A percentile compares a stretch with the other conserved stretches of the same genome.
Evolutionary conservation across 2,329 filamentous ascomycete genomes (phyloP).

Genomic region (Botrytis porri): DNA sequence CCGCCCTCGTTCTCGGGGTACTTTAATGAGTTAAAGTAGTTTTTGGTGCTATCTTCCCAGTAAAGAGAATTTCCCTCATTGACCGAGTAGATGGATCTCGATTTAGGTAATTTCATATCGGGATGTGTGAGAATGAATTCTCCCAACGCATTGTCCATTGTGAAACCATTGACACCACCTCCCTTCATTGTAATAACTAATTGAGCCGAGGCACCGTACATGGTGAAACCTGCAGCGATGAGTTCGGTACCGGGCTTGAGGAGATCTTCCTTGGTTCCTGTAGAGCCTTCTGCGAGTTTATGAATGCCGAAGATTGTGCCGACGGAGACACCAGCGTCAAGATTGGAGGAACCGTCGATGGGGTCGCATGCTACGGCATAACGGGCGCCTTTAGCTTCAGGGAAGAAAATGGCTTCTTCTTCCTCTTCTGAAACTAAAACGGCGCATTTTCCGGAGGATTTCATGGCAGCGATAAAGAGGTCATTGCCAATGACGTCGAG

Average conservation of each 20-base stretch:
- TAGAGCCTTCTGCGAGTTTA: constrained; percentile 75
- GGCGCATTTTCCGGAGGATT: constrained; percentile 83
- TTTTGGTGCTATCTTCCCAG: constrained; percentile 85
- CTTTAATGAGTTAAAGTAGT: constrained; percentile 89
- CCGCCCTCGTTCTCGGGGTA: constrained; percentile 63
- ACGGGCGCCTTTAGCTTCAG: constrained; percentile 68
- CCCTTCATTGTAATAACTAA: constrained; percentile 96
- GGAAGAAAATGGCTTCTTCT: constrained; percentile 86
- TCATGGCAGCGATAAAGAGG: constrained; percentile 94
- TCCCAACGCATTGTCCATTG: constrained; percentile 90
- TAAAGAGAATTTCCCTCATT: constrained; percentile 98
- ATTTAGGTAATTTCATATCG: constrained; percentile 80
- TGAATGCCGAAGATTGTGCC: constrained; percentile 96
- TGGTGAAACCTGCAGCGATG: constrained; percentile 95
- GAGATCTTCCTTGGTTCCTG: constrained; percentile 78
- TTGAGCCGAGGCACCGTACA: constrained; percentile 97
- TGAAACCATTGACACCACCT: constrained; percentile 93
- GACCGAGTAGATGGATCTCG: constrained; percentile 88
- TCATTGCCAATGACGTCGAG: constrained; percentile 99
- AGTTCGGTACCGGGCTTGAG: constrained; percentile 87
- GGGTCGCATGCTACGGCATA: constrained; percentile 97
- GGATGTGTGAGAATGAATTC: constrained; percentile 99
- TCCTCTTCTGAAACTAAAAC: constrained; percentile 98
- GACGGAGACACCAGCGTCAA: constrained; percentile 95
- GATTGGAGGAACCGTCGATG: constrained; percentile 95